Conservation (phyloP, 2,329 filamentous ascomycete species). For the Cordyceps cateniannulata region DNA sequence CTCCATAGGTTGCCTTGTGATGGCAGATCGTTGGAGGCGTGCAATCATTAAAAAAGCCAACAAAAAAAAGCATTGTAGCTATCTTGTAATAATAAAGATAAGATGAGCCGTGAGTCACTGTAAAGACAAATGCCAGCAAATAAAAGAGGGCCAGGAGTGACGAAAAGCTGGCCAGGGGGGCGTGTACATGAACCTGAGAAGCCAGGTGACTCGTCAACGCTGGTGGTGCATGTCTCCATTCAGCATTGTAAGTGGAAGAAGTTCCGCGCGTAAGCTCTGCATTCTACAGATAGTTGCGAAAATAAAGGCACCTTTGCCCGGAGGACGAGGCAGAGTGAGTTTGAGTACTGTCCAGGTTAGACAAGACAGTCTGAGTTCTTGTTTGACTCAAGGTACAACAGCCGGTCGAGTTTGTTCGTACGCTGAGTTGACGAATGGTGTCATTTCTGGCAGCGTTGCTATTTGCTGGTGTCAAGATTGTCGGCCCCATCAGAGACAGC, state of each 20-base stretch:
- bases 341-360: too few species aligned
- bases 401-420: too few species aligned
- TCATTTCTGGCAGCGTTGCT: too few species aligned
- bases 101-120: background rate
- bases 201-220: background rate
- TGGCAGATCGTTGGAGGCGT: background rate
- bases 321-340: too few species aligned
- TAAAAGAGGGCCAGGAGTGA: background rate
- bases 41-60: background rate
- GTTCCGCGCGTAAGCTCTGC: background rate
- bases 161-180: background rate
- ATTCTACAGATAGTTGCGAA: too few species aligned
- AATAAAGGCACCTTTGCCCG: too few species aligned
- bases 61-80: background rate
- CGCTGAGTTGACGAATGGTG: too few species aligned
- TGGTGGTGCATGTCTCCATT: background rate
- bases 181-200: background rate
- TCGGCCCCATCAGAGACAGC: background rate
- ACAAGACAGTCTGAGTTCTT: too few species aligned
- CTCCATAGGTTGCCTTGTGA: background rate
- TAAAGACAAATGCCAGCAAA: background rate
- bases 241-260: background rate
- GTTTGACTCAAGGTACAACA: too few species aligned
- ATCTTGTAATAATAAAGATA: background rate
- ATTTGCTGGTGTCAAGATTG: background rate